A percentile compares a stretch with the other conserved stretches of the same genome.
phyloP scores from a whole-genome alignment of 441 rosid species.

The Brassica balearica region DNA sequence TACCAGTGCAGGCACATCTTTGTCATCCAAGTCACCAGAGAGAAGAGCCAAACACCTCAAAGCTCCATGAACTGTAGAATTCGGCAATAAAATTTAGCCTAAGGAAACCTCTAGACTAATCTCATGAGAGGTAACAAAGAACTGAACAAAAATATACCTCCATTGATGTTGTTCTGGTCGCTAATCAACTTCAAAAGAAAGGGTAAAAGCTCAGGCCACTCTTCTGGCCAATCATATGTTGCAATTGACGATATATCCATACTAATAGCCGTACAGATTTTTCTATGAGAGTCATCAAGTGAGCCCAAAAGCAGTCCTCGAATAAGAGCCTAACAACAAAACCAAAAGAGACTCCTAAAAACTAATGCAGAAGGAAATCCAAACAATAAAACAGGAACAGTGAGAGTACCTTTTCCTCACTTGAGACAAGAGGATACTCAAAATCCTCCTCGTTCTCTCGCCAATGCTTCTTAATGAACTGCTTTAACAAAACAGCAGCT shows the following conservation, averaged over 20 bases:
- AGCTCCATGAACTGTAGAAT: slow-evolving; percentile 80
- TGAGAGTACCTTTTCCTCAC: slow-evolving; percentile 72
- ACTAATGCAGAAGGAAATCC: not conserved
- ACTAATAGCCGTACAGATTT: slow-evolving; percentile 88
- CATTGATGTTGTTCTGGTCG: slow-evolving; percentile 67
- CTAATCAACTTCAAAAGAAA: slow-evolving; percentile 72
- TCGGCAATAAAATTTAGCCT: slow-evolving; percentile 24
- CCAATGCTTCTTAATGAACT: slow-evolving; percentile 92
- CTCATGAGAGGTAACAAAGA: slow-evolving; percentile 5
- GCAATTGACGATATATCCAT: slow-evolving; percentile 88
- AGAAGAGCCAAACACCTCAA: slow-evolving; percentile 91
- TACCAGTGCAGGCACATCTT: slow-evolving; percentile 70
- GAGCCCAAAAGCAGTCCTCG: slow-evolving; percentile 72
- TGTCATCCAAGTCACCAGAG: slow-evolving; percentile 86
- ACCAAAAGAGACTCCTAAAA: slow-evolving; percentile 22
- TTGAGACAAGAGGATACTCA: slow-evolving; percentile 77
- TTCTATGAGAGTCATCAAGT: slow-evolving; percentile 78
- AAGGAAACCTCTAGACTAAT: too few species aligned
- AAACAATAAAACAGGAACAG: slow-evolving; percentile 24
- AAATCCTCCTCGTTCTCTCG: slow-evolving; percentile 84
- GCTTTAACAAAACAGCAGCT: slow-evolving; percentile 93
- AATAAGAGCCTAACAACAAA: slow-evolving; percentile 68
- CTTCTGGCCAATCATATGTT: slow-evolving; percentile 91
- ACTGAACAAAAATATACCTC: slow-evolving; percentile 55
- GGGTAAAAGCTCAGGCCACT: slow-evolving; percentile 87